Evolutionary conservation across 345 rosid genomes (phyloP), one percentile per base, ranked within the genome.

Genomic region (Corchorus capsularis): DNA sequence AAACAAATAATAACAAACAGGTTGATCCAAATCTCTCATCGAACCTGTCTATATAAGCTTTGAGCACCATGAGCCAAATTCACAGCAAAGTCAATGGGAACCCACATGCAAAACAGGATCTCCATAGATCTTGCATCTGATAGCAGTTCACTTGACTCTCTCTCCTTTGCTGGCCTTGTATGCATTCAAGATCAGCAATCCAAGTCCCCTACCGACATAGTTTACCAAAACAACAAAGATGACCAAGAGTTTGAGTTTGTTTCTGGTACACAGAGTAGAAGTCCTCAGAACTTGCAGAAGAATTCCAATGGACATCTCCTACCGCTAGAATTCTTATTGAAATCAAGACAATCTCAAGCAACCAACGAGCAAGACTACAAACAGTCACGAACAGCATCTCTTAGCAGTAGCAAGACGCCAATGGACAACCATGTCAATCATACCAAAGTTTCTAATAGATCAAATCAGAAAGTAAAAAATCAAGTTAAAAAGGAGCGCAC

Each of bases 151-250:
- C 12, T 49, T 20, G 79, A 83, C 50, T 83, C 87, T 19, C 85
- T 77, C 68, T 85, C 87, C 57, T 86, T 86, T 49, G 56, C 91
- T 63, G 79, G 83, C 71, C 82, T 83, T 62, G 76, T 78, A 32
- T 79, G 85, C 22, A 41, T 73, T 85, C 84, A 86, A 77, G 88
- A 84, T 73, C 82, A 74, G 79, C 79, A 73, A 50, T 60, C 78
- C 2, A 64, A 73, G 50, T 57, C 77, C 57, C 69, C 74, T 37
- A 32, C 71, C 11, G 32, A 74, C 7, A 68, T 22, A 43, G 39
- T 15, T 1, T 50, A 9, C 52, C 62, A 73, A 20, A 55, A 49
- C 69, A 34, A 10, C 2, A 47, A 60, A 72, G 76, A 83, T 1
- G 71, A 71, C 66, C 72, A 32, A 35, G 83, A 81, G 13, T 82